Evolutionary conservation across 768 basidiomycete species (phyloP).

Genomic region (Russula emetica): DNA sequence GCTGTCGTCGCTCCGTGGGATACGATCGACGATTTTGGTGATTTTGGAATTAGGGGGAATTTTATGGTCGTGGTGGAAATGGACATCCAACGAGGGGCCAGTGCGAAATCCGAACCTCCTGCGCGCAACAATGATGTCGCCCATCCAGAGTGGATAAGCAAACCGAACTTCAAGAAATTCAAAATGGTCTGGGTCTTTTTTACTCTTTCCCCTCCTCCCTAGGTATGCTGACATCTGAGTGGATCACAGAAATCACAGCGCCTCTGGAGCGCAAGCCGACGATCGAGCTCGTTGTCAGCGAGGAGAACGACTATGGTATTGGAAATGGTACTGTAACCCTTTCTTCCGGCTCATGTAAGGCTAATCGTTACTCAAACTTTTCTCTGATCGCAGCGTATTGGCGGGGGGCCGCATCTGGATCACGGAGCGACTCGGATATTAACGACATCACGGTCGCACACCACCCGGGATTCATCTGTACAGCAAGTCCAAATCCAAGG

Average conservation of each 20-base stretch:
- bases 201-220: neutral
- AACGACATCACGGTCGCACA: constrained; percentile 12
- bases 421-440: constrained; percentile 53
- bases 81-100: constrained; percentile 38
- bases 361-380: neutral
- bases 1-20: constrained; percentile 47
- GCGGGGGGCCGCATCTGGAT: constrained; percentile 3
- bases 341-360: neutral
- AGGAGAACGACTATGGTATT: constrained; percentile 53
- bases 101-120: constrained; percentile 8
- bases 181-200: constrained; percentile 47
- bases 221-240: neutral
- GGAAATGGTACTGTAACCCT: constrained; percentile 40
- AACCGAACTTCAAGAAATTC: constrained; percentile 69
- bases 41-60: constrained; percentile 59
- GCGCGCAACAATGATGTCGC: neutral
- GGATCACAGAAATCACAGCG: constrained; percentile 30
- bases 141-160: constrained; percentile 40
- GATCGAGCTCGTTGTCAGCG: constrained; percentile 49
- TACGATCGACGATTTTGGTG: constrained; percentile 57
- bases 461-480: constrained; percentile 3
- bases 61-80: constrained; percentile 71
- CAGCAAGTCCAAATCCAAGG: constrained; percentile 5
- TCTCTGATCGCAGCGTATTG: constrained; percentile 7
- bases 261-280: constrained; percentile 31